These are phyloP conservation scores for Ustilago xerochloae DNA, from an alignment of 1,284 basidiomycete genomes.

Conservation along the genomic window DNA sequence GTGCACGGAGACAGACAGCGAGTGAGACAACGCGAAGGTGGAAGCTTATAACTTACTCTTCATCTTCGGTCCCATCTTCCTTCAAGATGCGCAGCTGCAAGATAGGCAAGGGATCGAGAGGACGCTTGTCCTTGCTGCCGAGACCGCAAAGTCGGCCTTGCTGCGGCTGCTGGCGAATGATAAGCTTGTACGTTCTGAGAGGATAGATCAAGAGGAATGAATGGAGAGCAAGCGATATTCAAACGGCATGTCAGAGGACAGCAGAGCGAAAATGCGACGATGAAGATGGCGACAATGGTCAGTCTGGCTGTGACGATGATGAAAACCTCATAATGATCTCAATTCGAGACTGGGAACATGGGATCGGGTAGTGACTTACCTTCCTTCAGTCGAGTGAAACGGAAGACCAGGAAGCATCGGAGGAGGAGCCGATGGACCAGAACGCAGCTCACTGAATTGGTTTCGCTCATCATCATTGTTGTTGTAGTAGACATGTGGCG, in stretches of 20 bases:
- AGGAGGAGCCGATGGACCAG: slow-evolving; percentile 24
- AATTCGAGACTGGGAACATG: neutral
- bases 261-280: neutral
- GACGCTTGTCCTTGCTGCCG: slow-evolving; percentile 53
- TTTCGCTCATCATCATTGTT: slow-evolving; percentile 1
- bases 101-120: slow-evolving; percentile 55
- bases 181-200: slow-evolving; percentile 38
- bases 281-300: neutral
- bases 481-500: neutral
- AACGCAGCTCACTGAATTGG: slow-evolving; percentile 6
- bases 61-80: slow-evolving; percentile 36
- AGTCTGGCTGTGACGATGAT: neutral
- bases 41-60: slow-evolving; percentile 36
- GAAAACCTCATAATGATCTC: neutral
- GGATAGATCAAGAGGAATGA: neutral
- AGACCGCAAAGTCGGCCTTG: slow-evolving; percentile 51
- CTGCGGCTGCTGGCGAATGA: slow-evolving; percentile 49
- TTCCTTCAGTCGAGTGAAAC: slow-evolving; percentile 11
- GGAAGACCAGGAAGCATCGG: slow-evolving; percentile 32
- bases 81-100: slow-evolving; percentile 45
- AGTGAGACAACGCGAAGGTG: no score
- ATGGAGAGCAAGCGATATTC: neutral
- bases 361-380: slow-evolving; percentile 10
- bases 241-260: neutral
- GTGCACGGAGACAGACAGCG: no score